A percentile compares a stretch with the other conserved stretches of the same genome.
Evolutionary conservation across 2,329 filamentous ascomycete genomes (phyloP).

Genomic region (Nothomitra cinnamomea): DNA sequence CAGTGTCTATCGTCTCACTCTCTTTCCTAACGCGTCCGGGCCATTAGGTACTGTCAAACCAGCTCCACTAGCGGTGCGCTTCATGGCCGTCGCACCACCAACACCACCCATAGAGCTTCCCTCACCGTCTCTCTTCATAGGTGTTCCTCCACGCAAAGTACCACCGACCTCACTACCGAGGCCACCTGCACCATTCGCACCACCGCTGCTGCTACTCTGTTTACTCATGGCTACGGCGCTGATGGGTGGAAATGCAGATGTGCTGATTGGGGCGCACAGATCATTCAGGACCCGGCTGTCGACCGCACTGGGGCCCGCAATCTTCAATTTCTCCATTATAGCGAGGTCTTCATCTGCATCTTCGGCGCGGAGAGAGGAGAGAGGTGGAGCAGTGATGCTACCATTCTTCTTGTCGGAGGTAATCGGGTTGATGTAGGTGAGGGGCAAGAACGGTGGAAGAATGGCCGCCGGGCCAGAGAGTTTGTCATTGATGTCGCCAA

Average conservation of each 20-base stretch:
- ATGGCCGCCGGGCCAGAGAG: not conserved
- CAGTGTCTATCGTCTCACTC: not conserved
- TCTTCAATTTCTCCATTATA: slow-evolving; percentile 8
- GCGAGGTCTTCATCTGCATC: slow-evolving; percentile 32
- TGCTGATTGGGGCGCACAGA: slow-evolving; percentile 1
- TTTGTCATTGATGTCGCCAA: slow-evolving; percentile 13
- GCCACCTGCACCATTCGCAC: slow-evolving; percentile 19
- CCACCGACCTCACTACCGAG: not conserved
- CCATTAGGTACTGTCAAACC: slow-evolving; percentile 10
- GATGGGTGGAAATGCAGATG: slow-evolving; percentile 6
- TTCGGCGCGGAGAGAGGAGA: slow-evolving; percentile 23
- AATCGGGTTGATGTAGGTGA: not conserved
- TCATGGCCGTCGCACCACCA: slow-evolving; percentile 17
- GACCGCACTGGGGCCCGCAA: slow-evolving; percentile 19
- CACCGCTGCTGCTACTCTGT: slow-evolving; percentile 20
- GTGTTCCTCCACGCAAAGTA: slow-evolving; percentile 16
- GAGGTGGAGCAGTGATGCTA: slow-evolving; percentile 29
- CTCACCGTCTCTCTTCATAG: slow-evolving; percentile 16
- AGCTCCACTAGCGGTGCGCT: slow-evolving; percentile 21
- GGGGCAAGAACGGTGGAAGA: not conserved
- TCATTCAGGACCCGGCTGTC: slow-evolving; percentile 20
- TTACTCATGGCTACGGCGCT: slow-evolving; percentile 24
- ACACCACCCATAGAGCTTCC: slow-evolving; percentile 18
- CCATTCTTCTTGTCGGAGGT: slow-evolving; percentile 28
- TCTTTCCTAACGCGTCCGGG: not conserved